A percentile compares a stretch with the other conserved stretches of the same genome.
phyloP scores from a whole-genome alignment of 306 rosid genomes.

The Lupinus albus region DNA sequence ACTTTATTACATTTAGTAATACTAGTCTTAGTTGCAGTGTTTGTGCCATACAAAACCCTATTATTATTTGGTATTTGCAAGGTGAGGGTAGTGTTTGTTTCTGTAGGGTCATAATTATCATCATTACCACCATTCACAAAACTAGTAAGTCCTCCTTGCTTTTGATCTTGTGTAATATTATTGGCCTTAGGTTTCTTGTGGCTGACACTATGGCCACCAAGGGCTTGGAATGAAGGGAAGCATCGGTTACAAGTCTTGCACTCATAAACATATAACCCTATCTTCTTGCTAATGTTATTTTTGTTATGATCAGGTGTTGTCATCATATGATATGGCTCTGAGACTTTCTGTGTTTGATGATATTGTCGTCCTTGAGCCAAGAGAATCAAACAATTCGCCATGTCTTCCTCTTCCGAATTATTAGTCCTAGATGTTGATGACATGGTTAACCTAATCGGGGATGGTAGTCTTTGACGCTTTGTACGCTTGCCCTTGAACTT shows the following conservation, averaged over 20 bases:
- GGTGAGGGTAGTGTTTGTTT: conserved; percentile 55
- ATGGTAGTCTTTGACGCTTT: conserved; percentile 62
- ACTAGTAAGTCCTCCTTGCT: conserved; percentile 26
- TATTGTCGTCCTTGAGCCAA: conserved; percentile 58
- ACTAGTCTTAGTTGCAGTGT: not conserved
- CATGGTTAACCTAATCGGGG: conserved; percentile 52
- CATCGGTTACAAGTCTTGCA: conserved; percentile 81
- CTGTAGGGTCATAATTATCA: conserved; percentile 30
- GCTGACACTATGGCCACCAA: conserved; percentile 90
- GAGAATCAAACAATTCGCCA: conserved; percentile 87
- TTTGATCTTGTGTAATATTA: conserved; percentile 15
- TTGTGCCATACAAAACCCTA: conserved; percentile 19
- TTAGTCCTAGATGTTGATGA: conserved; percentile 47
- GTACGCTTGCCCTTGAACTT: conserved; percentile 73
- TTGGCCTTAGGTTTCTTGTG: conserved; percentile 70
- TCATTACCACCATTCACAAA: conserved; percentile 9
- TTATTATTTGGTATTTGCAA: conserved; percentile 51
- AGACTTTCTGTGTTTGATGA: not conserved
- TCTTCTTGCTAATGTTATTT: not conserved
- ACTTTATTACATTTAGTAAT: conserved; percentile 56
- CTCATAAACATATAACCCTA: conserved; percentile 46
- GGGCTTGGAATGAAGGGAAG: conserved; percentile 81
- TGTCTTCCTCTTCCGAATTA: conserved; percentile 57
- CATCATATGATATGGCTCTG: not conserved
- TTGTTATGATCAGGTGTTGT: not conserved